Conservation (phyloP, 345 rosid genomes). For the Psidium guajava region DNA sequence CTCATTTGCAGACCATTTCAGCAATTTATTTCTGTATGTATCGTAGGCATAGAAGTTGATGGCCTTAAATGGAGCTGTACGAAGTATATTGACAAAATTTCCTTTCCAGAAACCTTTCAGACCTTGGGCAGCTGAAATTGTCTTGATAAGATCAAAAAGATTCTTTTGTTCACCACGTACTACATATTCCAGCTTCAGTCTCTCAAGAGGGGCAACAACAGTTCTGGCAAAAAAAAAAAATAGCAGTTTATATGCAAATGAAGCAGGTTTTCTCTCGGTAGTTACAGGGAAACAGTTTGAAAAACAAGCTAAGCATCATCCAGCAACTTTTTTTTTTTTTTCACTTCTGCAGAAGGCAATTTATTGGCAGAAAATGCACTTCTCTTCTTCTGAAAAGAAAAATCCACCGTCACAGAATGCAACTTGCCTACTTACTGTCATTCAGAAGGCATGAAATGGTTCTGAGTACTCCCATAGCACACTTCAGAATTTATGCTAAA, state of each 20-base stretch:
- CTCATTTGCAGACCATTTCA: conserved; percentile 51
- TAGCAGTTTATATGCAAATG: background rate
- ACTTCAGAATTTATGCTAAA: background rate
- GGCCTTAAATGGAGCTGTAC: conserved; percentile 93
- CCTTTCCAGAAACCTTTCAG: conserved; percentile 93
- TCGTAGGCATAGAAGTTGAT: conserved; percentile 92
- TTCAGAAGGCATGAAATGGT: background rate
- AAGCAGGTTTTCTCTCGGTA: background rate
- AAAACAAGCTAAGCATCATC: background rate
- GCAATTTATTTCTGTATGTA: conserved; percentile 56
- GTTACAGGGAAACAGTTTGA: background rate
- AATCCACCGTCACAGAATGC: background rate
- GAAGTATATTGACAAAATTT: conserved; percentile 76
- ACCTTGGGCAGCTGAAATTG: conserved; percentile 55
- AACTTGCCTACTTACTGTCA: background rate
- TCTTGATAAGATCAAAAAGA: conserved; percentile 49
- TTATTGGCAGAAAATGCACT: background rate
- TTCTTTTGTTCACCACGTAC: conserved; percentile 69
- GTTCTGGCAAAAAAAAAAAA: conserved; percentile 38
- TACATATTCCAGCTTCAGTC: conserved; percentile 79
- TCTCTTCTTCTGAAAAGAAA: background rate
- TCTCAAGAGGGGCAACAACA: conserved; percentile 81
- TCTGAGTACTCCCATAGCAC: background rate
- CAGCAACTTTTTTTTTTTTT: background rate
- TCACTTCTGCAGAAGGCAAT: background rate